Evolutionary conservation across 805 yeast species (phyloP), one percentile per base, ranked within the genome.

Genomic region (Diddensiella caesifluorescens): DNA sequence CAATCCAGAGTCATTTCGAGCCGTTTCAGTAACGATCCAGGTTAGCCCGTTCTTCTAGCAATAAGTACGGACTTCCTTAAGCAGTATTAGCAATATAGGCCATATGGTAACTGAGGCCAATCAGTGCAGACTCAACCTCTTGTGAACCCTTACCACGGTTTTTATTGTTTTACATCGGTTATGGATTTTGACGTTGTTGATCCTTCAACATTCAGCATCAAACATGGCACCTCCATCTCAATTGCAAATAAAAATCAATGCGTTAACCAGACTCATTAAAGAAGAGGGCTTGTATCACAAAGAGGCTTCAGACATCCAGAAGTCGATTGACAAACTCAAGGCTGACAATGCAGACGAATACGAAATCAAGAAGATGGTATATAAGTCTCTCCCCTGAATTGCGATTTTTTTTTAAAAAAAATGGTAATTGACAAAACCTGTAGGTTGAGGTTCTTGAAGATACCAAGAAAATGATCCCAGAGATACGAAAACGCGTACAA

Each of bases 181-280:
- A 9, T 9, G 27, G 12, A 25, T 12, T 25, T 9, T 25, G 12
- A 25, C 27, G 27, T 9, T 25, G 10, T n/a, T n/a, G n/a, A n/a
- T n/a, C n/a, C 27, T 12, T 25, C 16, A 19, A 29, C 16, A 18
- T 32, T 22, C 5, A n/a, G 21, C 39, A n/a, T 6, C 31, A 23
- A 41, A 25, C 21, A 49, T 44, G 55, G 57, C 86, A 1, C 92
- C 90, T 22, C n/a, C n/a, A n/a, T 67, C 85, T 1, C 77, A 71
- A 46, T 62, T 83, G 30, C 83, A 81, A 53, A 83, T 86, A 58
- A 84, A 83, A 52, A 69, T 74, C 27, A 76, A 73, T 44, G 88
- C 95, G 1, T 67, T 86, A 38, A 70, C 73, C 46, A 70, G 95
- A 47, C 65, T 87, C 12, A 53, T 79, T 29, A 83, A 83, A 50